These are phyloP conservation scores for Colletotrichum tropicicola DNA, from an alignment of 2,329 filamentous ascomycete genomes.

Conservation along the genomic window DNA sequence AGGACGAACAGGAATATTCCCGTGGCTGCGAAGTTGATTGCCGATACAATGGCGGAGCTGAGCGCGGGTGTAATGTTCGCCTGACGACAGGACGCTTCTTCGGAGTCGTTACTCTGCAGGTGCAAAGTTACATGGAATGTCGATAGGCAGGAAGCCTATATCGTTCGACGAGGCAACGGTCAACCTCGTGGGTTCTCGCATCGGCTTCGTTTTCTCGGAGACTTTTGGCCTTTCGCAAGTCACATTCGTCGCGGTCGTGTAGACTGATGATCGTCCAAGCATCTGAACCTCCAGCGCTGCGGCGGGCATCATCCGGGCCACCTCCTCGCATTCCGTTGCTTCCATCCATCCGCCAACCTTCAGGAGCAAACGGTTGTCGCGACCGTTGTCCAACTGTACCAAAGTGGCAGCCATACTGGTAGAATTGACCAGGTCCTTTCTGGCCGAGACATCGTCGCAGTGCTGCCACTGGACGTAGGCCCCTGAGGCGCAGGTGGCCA, in stretches of 20 bases:
- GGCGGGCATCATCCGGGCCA: not conserved
- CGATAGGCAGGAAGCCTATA: slow-evolving; percentile 24
- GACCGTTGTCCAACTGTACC: not conserved
- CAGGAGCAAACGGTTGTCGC: not conserved
- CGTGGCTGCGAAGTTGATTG: slow-evolving; percentile 28
- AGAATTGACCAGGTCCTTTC: not conserved
- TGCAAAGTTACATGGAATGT: slow-evolving; percentile 28
- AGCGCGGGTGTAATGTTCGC: slow-evolving; percentile 32
- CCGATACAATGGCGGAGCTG: not conserved
- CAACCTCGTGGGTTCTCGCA: not conserved
- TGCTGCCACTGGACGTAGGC: slow-evolving; percentile 33
- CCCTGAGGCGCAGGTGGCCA: slow-evolving; percentile 15
- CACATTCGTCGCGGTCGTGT: not conserved
- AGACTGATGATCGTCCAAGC: slow-evolving; percentile 15
- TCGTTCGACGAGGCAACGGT: slow-evolving; percentile 9
- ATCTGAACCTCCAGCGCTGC: slow-evolving; percentile 12
- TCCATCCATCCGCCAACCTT: slow-evolving; percentile 9
- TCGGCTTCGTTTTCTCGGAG: not conserved
- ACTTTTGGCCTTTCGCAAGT: not conserved
- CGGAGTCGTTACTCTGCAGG: slow-evolving; percentile 3
- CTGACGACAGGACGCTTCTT: slow-evolving; percentile 24
- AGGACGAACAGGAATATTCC: slow-evolving; percentile 33
- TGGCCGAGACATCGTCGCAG: slow-evolving; percentile 19
- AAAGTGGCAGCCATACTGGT: not conserved
- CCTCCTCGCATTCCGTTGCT: slow-evolving; percentile 6